Conservation (phyloP, 345 rosid genomes). For the Reutealis trisperma region DNA sequence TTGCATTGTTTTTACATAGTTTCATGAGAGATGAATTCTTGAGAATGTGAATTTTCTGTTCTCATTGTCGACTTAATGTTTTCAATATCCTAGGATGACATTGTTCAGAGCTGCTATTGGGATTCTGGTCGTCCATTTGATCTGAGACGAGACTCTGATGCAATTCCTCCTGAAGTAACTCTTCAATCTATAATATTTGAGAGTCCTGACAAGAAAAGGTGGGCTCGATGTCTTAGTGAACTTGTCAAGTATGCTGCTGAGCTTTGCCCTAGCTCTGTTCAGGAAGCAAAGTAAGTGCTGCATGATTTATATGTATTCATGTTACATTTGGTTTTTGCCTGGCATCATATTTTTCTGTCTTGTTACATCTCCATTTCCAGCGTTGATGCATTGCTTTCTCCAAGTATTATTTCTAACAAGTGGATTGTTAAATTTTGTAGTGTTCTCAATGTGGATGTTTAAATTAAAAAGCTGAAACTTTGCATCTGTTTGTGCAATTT, state of each 20-base stretch:
- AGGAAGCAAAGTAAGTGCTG: slow-evolving; percentile 80
- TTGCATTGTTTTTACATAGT: slow-evolving; percentile 14
- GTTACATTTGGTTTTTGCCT: slow-evolving; percentile 18
- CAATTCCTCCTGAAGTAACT: slow-evolving; percentile 88
- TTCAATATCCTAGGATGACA: slow-evolving; percentile 71
- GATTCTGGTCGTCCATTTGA: slow-evolving; percentile 95
- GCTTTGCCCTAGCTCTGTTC: slow-evolving; percentile 94
- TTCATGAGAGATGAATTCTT: slow-evolving; percentile 8
- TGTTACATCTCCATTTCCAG: not conserved
- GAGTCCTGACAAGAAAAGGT: slow-evolving; percentile 94
- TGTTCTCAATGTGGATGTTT: not conserved
- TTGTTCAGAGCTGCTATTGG: slow-evolving; percentile 96
- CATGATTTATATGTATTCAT: slow-evolving; percentile 4
- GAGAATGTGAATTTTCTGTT: not conserved
- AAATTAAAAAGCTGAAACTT: not conserved
- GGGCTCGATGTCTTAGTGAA: slow-evolving; percentile 96
- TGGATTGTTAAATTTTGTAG: not conserved
- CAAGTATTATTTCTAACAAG: not conserved
- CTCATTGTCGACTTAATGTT: not conserved
- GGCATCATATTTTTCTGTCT: slow-evolving; percentile 5
- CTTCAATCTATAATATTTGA: slow-evolving; percentile 94
- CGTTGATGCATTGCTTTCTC: slow-evolving; percentile 11
- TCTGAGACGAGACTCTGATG: slow-evolving; percentile 83
- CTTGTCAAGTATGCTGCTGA: slow-evolving; percentile 93
- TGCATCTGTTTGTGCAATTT: not conserved